Base-by-base conservation (phyloP, 129 eudicot genomes). In the Cynara cardunculus region DNA sequence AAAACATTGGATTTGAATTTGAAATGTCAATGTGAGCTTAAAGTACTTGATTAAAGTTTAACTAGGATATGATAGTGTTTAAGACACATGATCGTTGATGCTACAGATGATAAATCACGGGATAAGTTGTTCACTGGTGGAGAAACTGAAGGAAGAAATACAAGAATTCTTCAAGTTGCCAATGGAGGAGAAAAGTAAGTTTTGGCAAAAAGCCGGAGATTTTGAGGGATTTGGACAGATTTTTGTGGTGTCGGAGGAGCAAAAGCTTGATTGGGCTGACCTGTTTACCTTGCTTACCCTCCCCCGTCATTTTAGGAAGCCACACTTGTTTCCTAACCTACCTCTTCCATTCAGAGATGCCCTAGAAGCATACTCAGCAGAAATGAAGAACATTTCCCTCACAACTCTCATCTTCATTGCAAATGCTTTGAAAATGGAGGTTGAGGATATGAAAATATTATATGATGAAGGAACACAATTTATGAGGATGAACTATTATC, bases 351-450 rank as follows among this genome's bases (percentile, higher is more conserved):
- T 37, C 44, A 37, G 44, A 77, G 78, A 80, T 16, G 72, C 89
- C 65, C 16, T 90, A 5, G 95, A 88, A 8, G 83, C 53, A 5
- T 90, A 90, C 82, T 32, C 85, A 18, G 73, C 25, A 18, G 88
- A 88, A 28, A 7, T 88, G 39, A 80, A 84, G 34, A 73, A 27
- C 16, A 49, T 86, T 2, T 87, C 85, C 4, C 35, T 78, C 39
- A 84, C 74, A 71, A 79, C 85, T 5, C 61, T 87, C 3, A 34
- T 31, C 0, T 24, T 31, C 11, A 82, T 90, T 85, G 91, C 83
- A 18, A 77, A 84, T 76, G 90, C 88, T 27, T 64, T 86, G 28
- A 19, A 65, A 16, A 78, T 87, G 81, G 49, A 84, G 3, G 49
- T 12, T 25, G 75, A 68, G 16, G 85, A 83, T 2, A 59, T 80